A percentile compares a stretch with the other conserved stretches of the same genome.
Evolutionary conservation across 192 early-diverging fungal species (phyloP).

Genomic region (Umbelopsis sp.): DNA sequence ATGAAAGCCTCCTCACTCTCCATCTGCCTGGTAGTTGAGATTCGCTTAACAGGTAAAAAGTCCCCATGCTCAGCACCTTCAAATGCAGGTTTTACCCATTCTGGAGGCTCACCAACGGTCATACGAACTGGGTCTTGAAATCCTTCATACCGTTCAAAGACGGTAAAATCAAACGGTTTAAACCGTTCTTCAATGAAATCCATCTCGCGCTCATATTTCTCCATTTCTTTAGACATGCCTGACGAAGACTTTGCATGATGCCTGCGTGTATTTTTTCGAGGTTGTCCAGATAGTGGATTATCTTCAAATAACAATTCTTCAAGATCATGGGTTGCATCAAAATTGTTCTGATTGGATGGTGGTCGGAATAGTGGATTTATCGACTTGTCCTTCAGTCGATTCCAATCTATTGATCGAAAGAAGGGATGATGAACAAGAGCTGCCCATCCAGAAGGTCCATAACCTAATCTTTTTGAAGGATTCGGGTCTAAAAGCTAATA

Average conservation of each 20-base stretch:
- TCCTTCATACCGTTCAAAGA: conserved; percentile 74
- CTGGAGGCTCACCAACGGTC: conserved; percentile 66
- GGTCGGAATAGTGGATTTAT: conserved; percentile 47
- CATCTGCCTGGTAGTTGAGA: conserved; percentile 11
- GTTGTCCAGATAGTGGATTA: conserved; percentile 9
- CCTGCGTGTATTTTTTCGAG: conserved; percentile 25
- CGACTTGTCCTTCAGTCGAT: conserved; percentile 44
- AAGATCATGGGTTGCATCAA: conserved; percentile 93
- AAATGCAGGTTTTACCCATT: conserved; percentile 61
- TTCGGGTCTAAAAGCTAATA: conserved; percentile 58
- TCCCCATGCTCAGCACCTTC: conserved; percentile 38
- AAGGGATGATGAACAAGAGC: conserved; percentile 50
- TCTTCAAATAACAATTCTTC: conserved; percentile 91
- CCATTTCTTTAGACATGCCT: conserved; percentile 44
- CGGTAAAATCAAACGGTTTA: conserved; percentile 78
- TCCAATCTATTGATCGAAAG: conserved; percentile 51
- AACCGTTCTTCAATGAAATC: conserved; percentile 73
- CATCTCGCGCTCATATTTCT: conserved; percentile 61
- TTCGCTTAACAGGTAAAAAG: conserved; percentile 31
- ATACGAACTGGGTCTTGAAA: conserved; percentile 60
- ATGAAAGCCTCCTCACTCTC: background rate
- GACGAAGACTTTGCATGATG: conserved; percentile 17
- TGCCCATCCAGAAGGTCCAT: conserved; percentile 43
- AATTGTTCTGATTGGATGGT: conserved; percentile 79
- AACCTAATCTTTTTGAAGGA: conserved; percentile 49